phyloP scores from a whole-genome alignment of 2,329 filamentous ascomycete species.

The Cordyceps farinosa region DNA sequence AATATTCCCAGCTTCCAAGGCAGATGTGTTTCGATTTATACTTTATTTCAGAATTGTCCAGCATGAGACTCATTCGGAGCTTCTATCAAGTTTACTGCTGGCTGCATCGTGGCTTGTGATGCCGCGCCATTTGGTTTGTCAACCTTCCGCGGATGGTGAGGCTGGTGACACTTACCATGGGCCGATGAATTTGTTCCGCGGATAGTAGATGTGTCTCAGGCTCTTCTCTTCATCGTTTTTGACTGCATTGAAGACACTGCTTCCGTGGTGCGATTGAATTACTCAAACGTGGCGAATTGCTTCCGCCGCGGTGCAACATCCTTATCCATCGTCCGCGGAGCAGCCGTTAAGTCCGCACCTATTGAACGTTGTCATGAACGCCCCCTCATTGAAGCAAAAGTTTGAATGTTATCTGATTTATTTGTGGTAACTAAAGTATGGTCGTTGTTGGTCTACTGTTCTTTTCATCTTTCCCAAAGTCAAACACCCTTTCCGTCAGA shows the following conservation, averaged over 20 bases:
- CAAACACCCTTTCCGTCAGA: background rate
- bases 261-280: background rate
- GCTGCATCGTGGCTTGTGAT: background rate
- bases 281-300: background rate
- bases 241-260: background rate
- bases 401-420: too few species aligned
- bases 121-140: background rate
- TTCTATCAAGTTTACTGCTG: background rate
- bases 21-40: background rate
- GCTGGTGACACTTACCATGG: background rate
- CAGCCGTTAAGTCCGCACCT: too few species aligned
- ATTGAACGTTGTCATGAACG: too few species aligned
- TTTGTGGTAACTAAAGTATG: too few species aligned
- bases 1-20: background rate
- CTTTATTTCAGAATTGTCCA: background rate
- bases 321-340: background rate
- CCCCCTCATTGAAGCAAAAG: too few species aligned
- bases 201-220: background rate
- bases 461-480: background rate
- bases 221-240: too few species aligned
- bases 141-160: background rate
- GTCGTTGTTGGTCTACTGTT: too few species aligned
- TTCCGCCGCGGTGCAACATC: background rate
- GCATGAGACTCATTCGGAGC: background rate
- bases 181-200: background rate